phyloP scores from a whole-genome alignment of 2,329 filamentous ascomycete genomes.

The Apiospora phragmitis region DNA sequence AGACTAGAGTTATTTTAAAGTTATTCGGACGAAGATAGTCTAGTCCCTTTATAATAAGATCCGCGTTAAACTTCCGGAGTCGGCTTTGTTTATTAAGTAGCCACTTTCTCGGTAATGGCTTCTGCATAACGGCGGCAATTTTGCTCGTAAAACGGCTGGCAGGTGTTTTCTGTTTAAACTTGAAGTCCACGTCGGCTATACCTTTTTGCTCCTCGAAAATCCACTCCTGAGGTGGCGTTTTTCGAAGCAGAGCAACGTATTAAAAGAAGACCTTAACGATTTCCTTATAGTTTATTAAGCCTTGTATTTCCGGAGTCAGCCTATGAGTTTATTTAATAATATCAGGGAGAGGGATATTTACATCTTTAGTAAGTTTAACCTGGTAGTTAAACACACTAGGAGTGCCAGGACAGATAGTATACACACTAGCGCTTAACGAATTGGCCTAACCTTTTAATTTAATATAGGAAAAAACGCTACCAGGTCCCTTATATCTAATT shows the following conservation, averaged over 20 bases:
- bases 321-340: constrained; percentile 19
- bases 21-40: constrained; percentile 81
- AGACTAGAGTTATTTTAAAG: constrained; percentile 80
- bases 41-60: constrained; percentile 73
- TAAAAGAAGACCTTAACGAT: constrained; percentile 84
- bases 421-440: constrained; percentile 74
- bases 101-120: constrained; percentile 73
- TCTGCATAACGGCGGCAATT: neutral
- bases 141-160: no score
- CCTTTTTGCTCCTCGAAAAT: constrained; percentile 85
- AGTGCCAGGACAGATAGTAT: constrained; percentile 73
- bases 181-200: no score
- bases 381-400: constrained; percentile 78
- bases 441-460: constrained; percentile 87
- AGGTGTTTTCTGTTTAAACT: no score
- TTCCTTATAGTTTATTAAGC: constrained; percentile 78
- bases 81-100: constrained; percentile 78
- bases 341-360: constrained; percentile 32
- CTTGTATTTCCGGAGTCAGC: constrained; percentile 34
- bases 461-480: constrained; percentile 89
- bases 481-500: constrained; percentile 89
- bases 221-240: constrained; percentile 83
- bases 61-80: constrained; percentile 76
- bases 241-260: constrained; percentile 84
- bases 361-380: constrained; percentile 81